Evolutionary conservation across 768 basidiomycete genomes (phyloP).

Genomic region (Kwoniella newhampshirensis): DNA sequence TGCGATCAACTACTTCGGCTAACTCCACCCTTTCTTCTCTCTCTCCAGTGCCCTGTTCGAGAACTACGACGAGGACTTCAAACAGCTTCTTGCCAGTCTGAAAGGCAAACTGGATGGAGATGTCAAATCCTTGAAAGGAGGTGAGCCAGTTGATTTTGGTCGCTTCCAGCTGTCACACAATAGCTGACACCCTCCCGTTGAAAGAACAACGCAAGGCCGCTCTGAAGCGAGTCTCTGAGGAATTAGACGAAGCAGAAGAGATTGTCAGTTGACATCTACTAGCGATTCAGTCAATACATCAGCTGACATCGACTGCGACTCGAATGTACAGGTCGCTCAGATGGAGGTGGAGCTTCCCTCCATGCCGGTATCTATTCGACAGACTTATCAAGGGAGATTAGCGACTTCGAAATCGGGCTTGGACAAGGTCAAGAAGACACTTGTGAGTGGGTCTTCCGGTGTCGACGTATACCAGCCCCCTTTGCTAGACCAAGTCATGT

Average conservation of each 20-base stretch:
- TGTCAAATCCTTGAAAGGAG: conserved; percentile 66
- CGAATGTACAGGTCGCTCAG: conserved; percentile 73
- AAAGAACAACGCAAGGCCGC: conserved; percentile 77
- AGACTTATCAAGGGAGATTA: conserved; percentile 73
- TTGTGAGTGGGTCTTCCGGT: conserved; percentile 51
- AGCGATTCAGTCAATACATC: not conserved
- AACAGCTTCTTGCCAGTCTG: conserved; percentile 73
- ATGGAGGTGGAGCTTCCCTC: conserved; percentile 99
- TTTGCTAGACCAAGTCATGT: no score
- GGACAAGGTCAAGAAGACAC: conserved; percentile 70
- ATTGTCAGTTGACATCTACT: conserved; percentile 62
- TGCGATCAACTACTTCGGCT: not conserved
- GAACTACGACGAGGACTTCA: conserved; percentile 84
- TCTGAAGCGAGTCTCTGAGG: conserved; percentile 83
- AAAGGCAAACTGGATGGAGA: conserved; percentile 73
- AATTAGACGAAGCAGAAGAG: conserved; percentile 97
- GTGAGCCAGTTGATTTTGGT: conserved; percentile 56
- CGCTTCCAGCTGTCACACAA: not conserved
- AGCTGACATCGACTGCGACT: not conserved
- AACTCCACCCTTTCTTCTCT: not conserved
- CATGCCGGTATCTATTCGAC: conserved; percentile 79
- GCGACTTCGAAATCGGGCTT: conserved; percentile 73
- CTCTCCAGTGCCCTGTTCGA: conserved; percentile 52
- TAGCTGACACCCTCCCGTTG: not conserved
- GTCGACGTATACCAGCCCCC: no score